Evolutionary conservation across 176 grass and related monocot species (phyloP), one percentile per base, ranked within the genome.

Genomic region (Chrysopogon serrulatus): DNA sequence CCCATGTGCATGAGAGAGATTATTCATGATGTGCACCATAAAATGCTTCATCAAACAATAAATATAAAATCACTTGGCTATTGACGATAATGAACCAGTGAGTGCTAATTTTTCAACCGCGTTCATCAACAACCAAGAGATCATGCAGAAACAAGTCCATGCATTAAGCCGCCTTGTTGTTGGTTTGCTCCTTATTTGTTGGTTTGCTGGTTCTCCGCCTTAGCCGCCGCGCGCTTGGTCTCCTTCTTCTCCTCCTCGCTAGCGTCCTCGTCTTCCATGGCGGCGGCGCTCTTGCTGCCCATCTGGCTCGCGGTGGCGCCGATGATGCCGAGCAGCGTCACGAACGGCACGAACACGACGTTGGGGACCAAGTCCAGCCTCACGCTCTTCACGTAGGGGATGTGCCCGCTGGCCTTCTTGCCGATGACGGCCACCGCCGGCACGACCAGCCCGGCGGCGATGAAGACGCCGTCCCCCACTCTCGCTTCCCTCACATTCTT

Each of bases 301-400:
- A 86, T 68, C 81, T 92, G 86, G 26, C 90, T 1, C 0, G 66
- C 49, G 18, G 79, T 87, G 24, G 71, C 83, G 10, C 49, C 87
- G 7, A 88, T 28, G 48, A 98, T 43, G 61, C 85, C 85, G 0
- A 75, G 0, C 13, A 98, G 48, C 2, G 96, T 95, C 65, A 23
- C 61, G 11, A 85, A 0, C 8, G 96, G 96, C 27, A 94, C 96
- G 10, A 95, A 88, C 27, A 93, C 31, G 8, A 90, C 66, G 83
- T 98, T 83, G 33, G 96, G 96, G 60, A 98, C 6, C 42, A 81
- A 16, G 28, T 98, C 31, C 75, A 98, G 81, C 89, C 73, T 90
- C 65, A 98, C 74, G 60, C 34, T 86, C 89, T 98, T 95, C 6
- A 88, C 77, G 30, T 61, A 86, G 0, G 87, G 89, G 30, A 92